phyloP scores from a whole-genome alignment of 148 eudicot species.

The Chenopodium suecicum region DNA sequence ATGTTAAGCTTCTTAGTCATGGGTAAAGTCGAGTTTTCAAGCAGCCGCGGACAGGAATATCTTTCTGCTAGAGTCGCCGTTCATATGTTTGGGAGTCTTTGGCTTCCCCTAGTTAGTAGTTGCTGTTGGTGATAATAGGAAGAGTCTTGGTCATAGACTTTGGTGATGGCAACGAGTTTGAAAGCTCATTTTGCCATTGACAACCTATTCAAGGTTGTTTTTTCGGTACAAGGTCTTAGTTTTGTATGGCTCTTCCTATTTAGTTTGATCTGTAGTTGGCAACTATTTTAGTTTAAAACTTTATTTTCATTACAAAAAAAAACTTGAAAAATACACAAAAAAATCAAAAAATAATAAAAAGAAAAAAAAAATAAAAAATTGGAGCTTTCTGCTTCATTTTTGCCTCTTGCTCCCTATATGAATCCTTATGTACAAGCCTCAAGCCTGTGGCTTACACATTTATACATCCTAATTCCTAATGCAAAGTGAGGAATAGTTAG shows the following conservation, averaged over 20 bases:
- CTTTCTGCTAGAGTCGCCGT: constrained; percentile 21
- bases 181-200: constrained; percentile 36
- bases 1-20: constrained; percentile 26
- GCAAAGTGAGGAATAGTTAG: too few species aligned
- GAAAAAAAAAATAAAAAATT: constrained; percentile 1
- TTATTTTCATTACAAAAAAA: background rate
- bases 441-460: too few species aligned
- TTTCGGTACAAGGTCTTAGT: constrained; percentile 32
- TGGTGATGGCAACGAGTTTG: constrained; percentile 38
- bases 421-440: too few species aligned
- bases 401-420: background rate
- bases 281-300: constrained; percentile 1
- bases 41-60: constrained; percentile 19
- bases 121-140: constrained; percentile 21
- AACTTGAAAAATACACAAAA: background rate
- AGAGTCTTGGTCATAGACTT: constrained; percentile 31
- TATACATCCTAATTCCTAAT: too few species aligned
- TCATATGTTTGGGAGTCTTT: constrained; percentile 24
- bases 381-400: constrained; percentile 12
- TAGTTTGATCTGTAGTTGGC: constrained; percentile 24
- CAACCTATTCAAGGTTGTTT: constrained; percentile 47
- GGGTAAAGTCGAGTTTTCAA: constrained; percentile 1
- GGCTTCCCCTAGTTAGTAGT: constrained; percentile 24
- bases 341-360: background rate
- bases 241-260: constrained; percentile 32